Percentiles rank a stretch among this genome's conserved stretches.
These are phyloP conservation scores for Candida tetrigidarum DNA, from an alignment of 1,139 yeast species.

Conservation along the genomic window DNA sequence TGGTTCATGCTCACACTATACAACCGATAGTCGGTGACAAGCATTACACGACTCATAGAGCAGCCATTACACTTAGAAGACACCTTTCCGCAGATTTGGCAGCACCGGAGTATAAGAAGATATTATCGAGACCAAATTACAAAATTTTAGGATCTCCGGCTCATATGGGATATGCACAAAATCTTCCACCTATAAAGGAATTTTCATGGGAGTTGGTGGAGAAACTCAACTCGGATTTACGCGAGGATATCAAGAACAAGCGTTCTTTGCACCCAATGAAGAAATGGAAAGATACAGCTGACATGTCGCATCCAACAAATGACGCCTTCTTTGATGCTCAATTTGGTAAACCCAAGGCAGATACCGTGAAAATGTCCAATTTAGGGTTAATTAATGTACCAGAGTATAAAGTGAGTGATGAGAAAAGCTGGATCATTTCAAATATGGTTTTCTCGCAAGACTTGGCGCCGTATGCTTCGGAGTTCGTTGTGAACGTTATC, in stretches of 20 bases:
- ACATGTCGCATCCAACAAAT: slow-evolving; percentile 24
- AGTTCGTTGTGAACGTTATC: slow-evolving; percentile 38
- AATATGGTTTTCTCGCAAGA: slow-evolving; percentile 45
- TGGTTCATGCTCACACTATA: slow-evolving; percentile 30
- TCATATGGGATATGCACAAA: slow-evolving; percentile 35
- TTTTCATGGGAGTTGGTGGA: slow-evolving; percentile 43
- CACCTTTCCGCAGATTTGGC: slow-evolving; percentile 24
- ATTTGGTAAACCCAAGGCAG: slow-evolving; percentile 35
- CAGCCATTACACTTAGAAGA: slow-evolving; percentile 43
- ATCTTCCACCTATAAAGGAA: slow-evolving; percentile 31
- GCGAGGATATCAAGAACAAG: slow-evolving; percentile 24
- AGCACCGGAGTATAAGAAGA: slow-evolving; percentile 21
- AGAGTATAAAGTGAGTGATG: slow-evolving; percentile 10
- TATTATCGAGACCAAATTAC: slow-evolving; percentile 24
- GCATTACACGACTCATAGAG: slow-evolving; percentile 28
- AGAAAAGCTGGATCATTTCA: slow-evolving; percentile 27
- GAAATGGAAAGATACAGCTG: slow-evolving; percentile 23
- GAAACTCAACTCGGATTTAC: slow-evolving; percentile 25
- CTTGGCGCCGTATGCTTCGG: slow-evolving; percentile 39
- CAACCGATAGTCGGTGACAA: slow-evolving; percentile 31
- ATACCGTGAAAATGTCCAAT: slow-evolving; percentile 42
- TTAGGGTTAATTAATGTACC: slow-evolving; percentile 37
- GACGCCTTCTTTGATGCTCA: slow-evolving; percentile 24
- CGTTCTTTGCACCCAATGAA: slow-evolving; percentile 29
- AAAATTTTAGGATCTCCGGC: slow-evolving; percentile 41